phyloP scores from a whole-genome alignment of 805 yeast genomes.

The Wickerhamiella lipophila region DNA sequence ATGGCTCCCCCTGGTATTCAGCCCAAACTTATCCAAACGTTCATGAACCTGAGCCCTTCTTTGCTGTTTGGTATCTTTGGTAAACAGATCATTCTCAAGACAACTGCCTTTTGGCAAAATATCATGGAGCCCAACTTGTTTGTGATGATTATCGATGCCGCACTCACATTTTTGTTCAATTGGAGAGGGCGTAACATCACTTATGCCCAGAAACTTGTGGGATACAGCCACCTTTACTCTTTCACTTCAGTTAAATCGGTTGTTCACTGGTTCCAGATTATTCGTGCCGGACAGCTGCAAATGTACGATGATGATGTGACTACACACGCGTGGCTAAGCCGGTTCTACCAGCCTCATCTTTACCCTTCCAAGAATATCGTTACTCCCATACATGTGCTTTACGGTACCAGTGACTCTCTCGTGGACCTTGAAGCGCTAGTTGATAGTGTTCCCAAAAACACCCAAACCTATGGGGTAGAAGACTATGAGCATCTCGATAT shows the following conservation, averaged over 20 bases:
- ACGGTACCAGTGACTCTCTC: slow-evolving; percentile 69
- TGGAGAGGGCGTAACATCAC: slow-evolving; percentile 70
- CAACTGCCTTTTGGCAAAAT: slow-evolving; percentile 66
- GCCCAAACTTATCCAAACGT: slow-evolving; percentile 59
- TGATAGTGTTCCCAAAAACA: slow-evolving; percentile 45
- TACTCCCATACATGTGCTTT: slow-evolving; percentile 63
- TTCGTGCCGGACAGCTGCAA: slow-evolving; percentile 58
- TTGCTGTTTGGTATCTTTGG: slow-evolving; percentile 64
- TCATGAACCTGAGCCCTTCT: slow-evolving; percentile 65
- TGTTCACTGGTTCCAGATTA: slow-evolving; percentile 95
- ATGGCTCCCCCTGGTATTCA: slow-evolving; percentile 80
- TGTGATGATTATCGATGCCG: slow-evolving; percentile 54
- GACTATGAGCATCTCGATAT: slow-evolving; percentile 85
- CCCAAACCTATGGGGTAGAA: slow-evolving; percentile 38
- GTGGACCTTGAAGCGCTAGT: slow-evolving; percentile 76
- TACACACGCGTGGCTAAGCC: slow-evolving; percentile 20
- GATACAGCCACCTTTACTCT: slow-evolving; percentile 78
- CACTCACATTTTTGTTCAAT: slow-evolving; percentile 56
- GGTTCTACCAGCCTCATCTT: slow-evolving; percentile 39
- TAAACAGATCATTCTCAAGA: slow-evolving; percentile 55
- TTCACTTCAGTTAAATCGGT: slow-evolving; percentile 84
- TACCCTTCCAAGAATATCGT: slow-evolving; percentile 56
- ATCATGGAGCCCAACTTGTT: slow-evolving; percentile 68
- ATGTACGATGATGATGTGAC: slow-evolving; percentile 63
- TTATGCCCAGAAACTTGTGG: slow-evolving; percentile 58